Percentiles rank a stretch among this genome's conserved stretches.
phyloP scores from a whole-genome alignment of 2,329 filamentous ascomycete species.

The Leptographium procerum region DNA sequence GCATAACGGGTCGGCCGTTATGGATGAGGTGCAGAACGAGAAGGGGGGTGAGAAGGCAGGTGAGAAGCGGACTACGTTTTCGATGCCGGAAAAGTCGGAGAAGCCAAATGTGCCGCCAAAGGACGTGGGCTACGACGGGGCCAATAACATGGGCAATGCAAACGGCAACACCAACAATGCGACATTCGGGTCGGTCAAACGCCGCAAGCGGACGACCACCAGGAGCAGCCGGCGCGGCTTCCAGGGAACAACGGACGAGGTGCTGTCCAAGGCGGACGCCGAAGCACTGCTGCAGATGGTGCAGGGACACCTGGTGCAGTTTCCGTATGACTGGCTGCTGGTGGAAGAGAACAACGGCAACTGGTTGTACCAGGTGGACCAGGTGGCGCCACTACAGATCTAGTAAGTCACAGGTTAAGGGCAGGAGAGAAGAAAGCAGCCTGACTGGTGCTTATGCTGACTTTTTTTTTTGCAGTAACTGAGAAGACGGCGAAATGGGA shows the following conservation, averaged over 20 bases:
- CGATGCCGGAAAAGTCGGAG: conserved; percentile 35
- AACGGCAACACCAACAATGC: conserved; percentile 3
- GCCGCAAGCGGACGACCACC: conserved; percentile 58
- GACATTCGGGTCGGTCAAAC: conserved; percentile 39
- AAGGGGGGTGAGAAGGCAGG: conserved; percentile 9
- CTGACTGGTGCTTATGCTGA: background rate
- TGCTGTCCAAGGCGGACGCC: conserved; percentile 63
- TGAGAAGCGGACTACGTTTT: conserved; percentile 43
- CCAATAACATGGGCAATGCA: conserved; percentile 6
- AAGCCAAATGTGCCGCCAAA: background rate
- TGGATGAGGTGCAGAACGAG: background rate
- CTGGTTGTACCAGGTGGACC: conserved; percentile 94
- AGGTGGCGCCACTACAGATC: conserved; percentile 91
- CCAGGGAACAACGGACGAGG: conserved; percentile 55
- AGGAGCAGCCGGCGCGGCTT: conserved; percentile 55
- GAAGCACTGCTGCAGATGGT: conserved; percentile 71
- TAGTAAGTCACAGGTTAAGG: too few species aligned
- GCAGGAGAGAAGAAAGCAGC: background rate
- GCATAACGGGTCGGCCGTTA: background rate
- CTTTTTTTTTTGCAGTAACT: background rate
- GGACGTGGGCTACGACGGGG: background rate
- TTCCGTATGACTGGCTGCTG: conserved; percentile 91
- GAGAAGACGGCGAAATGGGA: too few species aligned
- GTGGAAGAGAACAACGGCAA: conserved; percentile 87
- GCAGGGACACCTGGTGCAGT: conserved; percentile 81